These are phyloP conservation scores for Lasiodiplodia hormozganensis DNA, from an alignment of 2,329 filamentous ascomycete genomes.

Conservation along the genomic window DNA sequence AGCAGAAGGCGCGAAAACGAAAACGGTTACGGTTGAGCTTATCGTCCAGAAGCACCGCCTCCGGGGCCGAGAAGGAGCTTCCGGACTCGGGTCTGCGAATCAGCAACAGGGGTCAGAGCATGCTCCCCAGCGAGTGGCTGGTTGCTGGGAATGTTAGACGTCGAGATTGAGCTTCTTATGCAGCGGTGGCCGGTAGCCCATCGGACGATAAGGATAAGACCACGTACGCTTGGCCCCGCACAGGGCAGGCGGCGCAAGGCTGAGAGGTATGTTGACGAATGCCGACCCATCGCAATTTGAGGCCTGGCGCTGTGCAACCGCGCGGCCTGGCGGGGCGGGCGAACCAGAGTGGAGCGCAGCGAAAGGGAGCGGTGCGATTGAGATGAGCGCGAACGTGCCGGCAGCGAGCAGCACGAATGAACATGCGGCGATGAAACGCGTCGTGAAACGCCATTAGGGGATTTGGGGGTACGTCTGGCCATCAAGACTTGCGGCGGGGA, in stretches of 20 bases:
- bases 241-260: slow-evolving; percentile 8
- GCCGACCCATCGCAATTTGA: slow-evolving; percentile 21
- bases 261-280: slow-evolving; percentile 14
- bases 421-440: slow-evolving; percentile 14
- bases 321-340: slow-evolving; percentile 11
- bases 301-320: not conserved
- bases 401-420: not conserved
- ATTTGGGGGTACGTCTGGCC: slow-evolving; percentile 2
- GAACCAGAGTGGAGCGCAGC: not conserved
- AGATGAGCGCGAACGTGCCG: not conserved
- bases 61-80: not conserved
- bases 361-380: not conserved
- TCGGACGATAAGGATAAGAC: slow-evolving; percentile 24
- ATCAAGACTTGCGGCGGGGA: not conserved
- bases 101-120: not conserved
- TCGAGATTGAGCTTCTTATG: not conserved
- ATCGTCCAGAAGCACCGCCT: not conserved
- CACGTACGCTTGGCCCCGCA: slow-evolving; percentile 20
- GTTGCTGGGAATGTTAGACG: slow-evolving; percentile 6
- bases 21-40: not conserved
- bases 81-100: not conserved
- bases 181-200: not conserved
- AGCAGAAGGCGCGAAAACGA: not conserved
- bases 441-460: slow-evolving; percentile 4
- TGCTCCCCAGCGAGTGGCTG: not conserved